Percentiles rank a stretch among this genome's conserved stretches.
Evolutionary conservation across 1,139 yeast species (phyloP).

Genomic region (Hanseniaspora uvarum): DNA sequence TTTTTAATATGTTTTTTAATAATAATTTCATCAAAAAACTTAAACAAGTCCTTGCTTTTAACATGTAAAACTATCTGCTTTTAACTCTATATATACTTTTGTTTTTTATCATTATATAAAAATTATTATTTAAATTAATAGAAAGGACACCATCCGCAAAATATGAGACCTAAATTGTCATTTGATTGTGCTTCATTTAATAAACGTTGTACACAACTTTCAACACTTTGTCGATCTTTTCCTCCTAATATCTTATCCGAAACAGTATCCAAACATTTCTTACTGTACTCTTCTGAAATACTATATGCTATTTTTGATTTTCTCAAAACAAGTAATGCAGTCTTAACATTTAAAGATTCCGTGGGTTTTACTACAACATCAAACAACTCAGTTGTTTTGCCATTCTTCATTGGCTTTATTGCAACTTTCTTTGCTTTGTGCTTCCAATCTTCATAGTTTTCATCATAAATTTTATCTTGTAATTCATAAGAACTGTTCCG

Average conservation of each 20-base stretch:
- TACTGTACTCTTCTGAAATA: constrained; percentile 4
- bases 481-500: neutral
- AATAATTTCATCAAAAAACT: too few species aligned
- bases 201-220: constrained; percentile 73
- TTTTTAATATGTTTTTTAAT: too few species aligned
- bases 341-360: neutral
- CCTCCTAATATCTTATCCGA: constrained; percentile 9
- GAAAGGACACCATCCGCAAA: constrained; percentile 66
- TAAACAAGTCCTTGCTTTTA: too few species aligned
- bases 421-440: neutral
- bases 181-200: constrained; percentile 66
- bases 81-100: too few species aligned
- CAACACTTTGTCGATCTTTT: constrained; percentile 51
- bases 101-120: too few species aligned
- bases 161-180: constrained; percentile 61
- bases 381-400: neutral
- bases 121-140: constrained; percentile 25
- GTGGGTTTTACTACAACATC: neutral
- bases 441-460: neutral
- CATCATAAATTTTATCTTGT: neutral
- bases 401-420: too few species aligned
- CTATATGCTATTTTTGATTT: constrained; percentile 39
- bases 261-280: constrained; percentile 7
- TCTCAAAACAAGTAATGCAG: constrained; percentile 45
- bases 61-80: too few species aligned